Conservation (phyloP, 805 yeast species). For the Teunomyces lycoperdinae region DNA sequence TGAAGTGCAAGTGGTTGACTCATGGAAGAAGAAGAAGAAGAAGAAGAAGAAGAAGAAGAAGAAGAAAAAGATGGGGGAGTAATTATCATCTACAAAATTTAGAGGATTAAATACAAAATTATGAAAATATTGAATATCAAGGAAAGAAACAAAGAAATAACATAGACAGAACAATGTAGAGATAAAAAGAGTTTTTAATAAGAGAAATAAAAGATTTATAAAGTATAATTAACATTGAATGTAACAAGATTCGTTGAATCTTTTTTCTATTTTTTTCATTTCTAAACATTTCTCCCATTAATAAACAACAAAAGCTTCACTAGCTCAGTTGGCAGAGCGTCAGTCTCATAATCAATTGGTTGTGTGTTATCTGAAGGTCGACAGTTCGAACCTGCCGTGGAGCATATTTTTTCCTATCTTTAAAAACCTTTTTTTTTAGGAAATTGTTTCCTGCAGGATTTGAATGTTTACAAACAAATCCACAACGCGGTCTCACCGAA, state of each 20-base stretch:
- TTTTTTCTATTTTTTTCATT: not conserved
- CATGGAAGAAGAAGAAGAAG: not conserved
- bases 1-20: conserved; percentile 15
- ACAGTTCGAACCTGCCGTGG: conserved; percentile 42
- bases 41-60: not conserved
- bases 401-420: conserved; percentile 19
- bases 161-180: too few species aligned
- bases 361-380: conserved; percentile 35
- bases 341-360: conserved; percentile 15
- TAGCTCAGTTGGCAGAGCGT: conserved; percentile 22
- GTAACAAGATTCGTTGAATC: too few species aligned
- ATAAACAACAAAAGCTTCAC: conserved; percentile 12
- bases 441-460: conserved; percentile 1
- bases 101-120: too few species aligned
- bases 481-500: conserved; percentile 6
- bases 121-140: too few species aligned
- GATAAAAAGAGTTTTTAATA: too few species aligned
- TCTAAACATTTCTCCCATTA: not conserved
- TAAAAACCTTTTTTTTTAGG: not conserved
- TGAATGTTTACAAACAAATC: conserved; percentile 5
- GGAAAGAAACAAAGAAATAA: too few species aligned
- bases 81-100: too few species aligned
- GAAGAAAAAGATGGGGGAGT: not conserved
- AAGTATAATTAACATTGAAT: too few species aligned
- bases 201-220: too few species aligned